Base-by-base conservation (phyloP, 495 filamentous ascomycete species). In the Penicillium soppii region DNA sequence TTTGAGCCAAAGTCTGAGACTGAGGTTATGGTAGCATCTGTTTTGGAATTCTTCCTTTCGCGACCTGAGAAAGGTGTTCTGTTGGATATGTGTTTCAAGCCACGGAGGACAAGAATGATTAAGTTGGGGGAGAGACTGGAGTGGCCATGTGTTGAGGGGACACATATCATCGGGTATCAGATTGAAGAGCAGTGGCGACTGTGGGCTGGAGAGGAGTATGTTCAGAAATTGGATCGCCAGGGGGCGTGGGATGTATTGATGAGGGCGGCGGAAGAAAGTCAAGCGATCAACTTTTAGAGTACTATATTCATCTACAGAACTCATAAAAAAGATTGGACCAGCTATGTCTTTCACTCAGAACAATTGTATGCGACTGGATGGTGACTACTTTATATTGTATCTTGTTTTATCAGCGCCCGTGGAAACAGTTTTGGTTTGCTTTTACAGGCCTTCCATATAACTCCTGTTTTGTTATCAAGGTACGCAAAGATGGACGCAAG, bases 31-130 rank as follows among this genome's bases (percentile, higher is more conserved):
- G 74, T 77, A 20, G 66, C 82, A 39, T 54, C 53, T 1, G 72
- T 88, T 12, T 59, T 78, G 10, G 70, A 82, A 57, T 64, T 67
- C n/a, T 73, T 87, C 47, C 58, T 83, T 23, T 57, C 54, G 2
- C 29, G 55, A 12, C 23, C 44, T 0, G 23, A 56, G 19, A 84
- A 84, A 60, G 85, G 85, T 0, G 79, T 77, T 4, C 73, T 88
- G 43, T 60, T 86, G 53, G 85, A 89, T 63, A 88, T 89, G 84
- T 87, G 84, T 65, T 88, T 87, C 58, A 84, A 87, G 54, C 85
- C 85, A 1, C 80, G 82, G 0, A 73, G 75, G 47, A 89, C 85
- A 0, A 70, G 70, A 47, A 76, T 85, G 47, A 77, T 75, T 1
- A 71, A 63, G 36, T 52, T 82, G 20, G 75, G 76, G 13, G 69